Evolutionary conservation across 352 stramenopile species (phyloP), one percentile per base, ranked within the genome.

Genomic region (Globisporangium paddicum): DNA sequence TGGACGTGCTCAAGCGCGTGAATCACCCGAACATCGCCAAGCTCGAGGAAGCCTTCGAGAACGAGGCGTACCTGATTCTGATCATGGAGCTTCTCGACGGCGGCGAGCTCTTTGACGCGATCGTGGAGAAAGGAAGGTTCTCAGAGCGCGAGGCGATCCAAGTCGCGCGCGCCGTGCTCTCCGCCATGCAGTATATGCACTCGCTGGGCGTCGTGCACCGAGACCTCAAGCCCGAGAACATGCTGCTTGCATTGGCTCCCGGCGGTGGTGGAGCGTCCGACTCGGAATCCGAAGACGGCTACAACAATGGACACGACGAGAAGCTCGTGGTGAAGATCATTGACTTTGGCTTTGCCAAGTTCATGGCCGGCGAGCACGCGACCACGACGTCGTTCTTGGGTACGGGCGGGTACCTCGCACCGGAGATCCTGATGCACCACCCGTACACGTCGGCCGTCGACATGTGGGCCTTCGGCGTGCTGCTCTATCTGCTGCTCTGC

Each of bases 301-400:
- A 40, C 26, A 47, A 47, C 16, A 55, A 9, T 19, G 37, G 41
- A 5, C 21, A 26, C 34, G 41, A 55, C 7, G 60, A 60, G 23
- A 34, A 56, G 5, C 37, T 91, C 53, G 57, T 75, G 2, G 72
- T 99, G 14, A 99, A 99, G 76, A 98, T 99, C 56, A 99, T 99
- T 67, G 97, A 99, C 76, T 99, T 99, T 86, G 97, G 97, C 7
- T 89, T 99, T 42, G 89, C 89, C 35, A 99, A 99, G 69, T 76
- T 97, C 42, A 66, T 96, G 25, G 66, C 75, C 10, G 60, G 71
- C 9, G 69, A 86, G 14, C 58, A 71, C 6, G 81, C 62, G 30
- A 81, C 76, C 19, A 88, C 80, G 52, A 86, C 75, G 0, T 85
- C 77, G 38, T 93, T 95, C 68, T 54, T 95, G 9, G 86, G 86